Base-by-base conservation (phyloP, 2,329 filamentous ascomycete genomes). In the Thermochaetoides dissita region DNA sequence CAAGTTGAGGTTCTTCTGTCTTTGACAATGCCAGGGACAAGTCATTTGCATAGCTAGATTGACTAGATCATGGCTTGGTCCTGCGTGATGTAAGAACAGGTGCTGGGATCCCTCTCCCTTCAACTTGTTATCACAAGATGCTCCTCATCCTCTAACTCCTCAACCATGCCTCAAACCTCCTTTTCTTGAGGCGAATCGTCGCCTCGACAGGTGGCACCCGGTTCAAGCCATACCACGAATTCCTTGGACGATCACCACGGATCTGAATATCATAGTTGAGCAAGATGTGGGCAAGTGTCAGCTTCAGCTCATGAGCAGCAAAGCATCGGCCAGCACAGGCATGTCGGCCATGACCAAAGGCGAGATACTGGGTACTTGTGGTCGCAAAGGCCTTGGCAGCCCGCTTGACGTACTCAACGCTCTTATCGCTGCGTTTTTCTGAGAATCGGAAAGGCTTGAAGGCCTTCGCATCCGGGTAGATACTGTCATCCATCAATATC, bases 251-350 rank as follows among this genome's bases (percentile, higher is more conserved):
- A 12, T 12, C 37, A 8, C 35, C 31, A 7, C 36, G 38, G 8
- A 46, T 31, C 36, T 48, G 35, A 11, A 50, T 42, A 34, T 47
- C 49, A 11, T 51, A 50, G 12, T 45, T 42, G 10, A 49, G 31
- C 31, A 51, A 33, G 2, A 51, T 17, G 7, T 49, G 42, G 6
- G 47, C 52, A 32, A 57, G 39, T 10, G 53, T 52, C 6, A 56
- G 41, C 53, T 65, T 63, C 7, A 65, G 54, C 51, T 63, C 56
- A 37, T 56, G 56, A 8, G 51, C 52, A 0, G 60, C 60, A 48
- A 63, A 63, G 50, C 62, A 65, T 1, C 62, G 48, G 0, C 63
- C 63, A 0, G 63, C 62, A 40, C 63, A 65, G 2, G 62, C 59
- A 39, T 63, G 58, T 7, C 47, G 51, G 2, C 61, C 63, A 42